phyloP scores from a whole-genome alignment of 192 early-diverging fungal species.

The Mortierella hygrophila region DNA sequence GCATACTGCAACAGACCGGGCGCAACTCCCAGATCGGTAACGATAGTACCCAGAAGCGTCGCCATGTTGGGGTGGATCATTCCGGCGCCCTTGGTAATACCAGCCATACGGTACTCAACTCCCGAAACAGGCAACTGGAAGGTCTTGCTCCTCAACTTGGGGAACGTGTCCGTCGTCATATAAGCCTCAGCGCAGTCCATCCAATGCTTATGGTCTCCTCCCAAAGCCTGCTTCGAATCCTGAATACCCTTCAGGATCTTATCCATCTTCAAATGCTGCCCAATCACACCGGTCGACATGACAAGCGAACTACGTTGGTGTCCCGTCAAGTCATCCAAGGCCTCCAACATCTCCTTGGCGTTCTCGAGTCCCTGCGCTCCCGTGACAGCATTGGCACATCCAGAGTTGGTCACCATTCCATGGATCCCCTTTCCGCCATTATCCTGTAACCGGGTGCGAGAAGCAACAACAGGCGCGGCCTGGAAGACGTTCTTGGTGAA shows the following conservation, averaged over 20 bases:
- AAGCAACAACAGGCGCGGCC: slow-evolving; percentile 90
- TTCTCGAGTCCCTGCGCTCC: slow-evolving; percentile 86
- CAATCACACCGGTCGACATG: slow-evolving; percentile 99
- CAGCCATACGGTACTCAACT: slow-evolving; percentile 83
- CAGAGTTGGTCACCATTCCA: slow-evolving; percentile 86
- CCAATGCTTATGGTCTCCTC: slow-evolving; percentile 78
- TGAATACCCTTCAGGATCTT: slow-evolving; percentile 82
- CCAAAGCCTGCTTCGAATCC: slow-evolving; percentile 54
- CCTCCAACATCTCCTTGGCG: slow-evolving; percentile 76
- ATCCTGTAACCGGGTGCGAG: slow-evolving; percentile 69
- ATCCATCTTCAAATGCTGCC: slow-evolving; percentile 87
- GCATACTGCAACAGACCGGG: slow-evolving; percentile 77
- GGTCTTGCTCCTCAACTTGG: slow-evolving; percentile 83
- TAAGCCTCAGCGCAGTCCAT: slow-evolving; percentile 84
- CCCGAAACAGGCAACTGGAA: slow-evolving; percentile 63
- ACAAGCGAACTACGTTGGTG: slow-evolving; percentile 68
- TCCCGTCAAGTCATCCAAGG: slow-evolving; percentile 68
- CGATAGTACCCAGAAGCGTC: slow-evolving; percentile 88
- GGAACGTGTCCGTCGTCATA: slow-evolving; percentile 99
- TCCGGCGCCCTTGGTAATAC: slow-evolving; percentile 96
- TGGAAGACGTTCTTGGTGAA: slow-evolving; percentile 95
- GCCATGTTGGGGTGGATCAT: slow-evolving; percentile 99
- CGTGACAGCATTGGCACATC: slow-evolving; percentile 97
- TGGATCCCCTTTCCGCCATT: slow-evolving; percentile 59
- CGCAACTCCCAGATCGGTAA: slow-evolving; percentile 85